A percentile compares a stretch with the other conserved stretches of the same genome.
Evolutionary conservation across 257 asterid species (phyloP).

Genomic region (Solanum chiquidenum): DNA sequence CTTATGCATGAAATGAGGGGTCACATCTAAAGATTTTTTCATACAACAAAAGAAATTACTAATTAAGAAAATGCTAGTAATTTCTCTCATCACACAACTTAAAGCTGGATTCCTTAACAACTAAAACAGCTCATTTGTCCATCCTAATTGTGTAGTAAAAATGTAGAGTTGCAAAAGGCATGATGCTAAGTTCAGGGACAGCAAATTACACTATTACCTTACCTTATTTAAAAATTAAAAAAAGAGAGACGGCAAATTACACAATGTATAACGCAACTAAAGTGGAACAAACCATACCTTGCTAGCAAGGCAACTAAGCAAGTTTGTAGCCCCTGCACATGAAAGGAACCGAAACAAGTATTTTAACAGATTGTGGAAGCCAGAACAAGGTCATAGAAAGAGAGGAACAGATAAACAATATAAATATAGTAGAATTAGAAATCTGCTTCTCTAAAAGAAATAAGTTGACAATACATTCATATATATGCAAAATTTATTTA

Average conservation of each 20-base stretch:
- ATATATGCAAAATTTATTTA: background rate
- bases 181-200: background rate
- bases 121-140: background rate
- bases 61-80: background rate
- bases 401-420: background rate
- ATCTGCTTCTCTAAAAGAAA: background rate
- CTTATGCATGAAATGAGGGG: background rate
- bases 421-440: background rate
- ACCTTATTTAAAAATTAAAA: background rate
- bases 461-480: background rate
- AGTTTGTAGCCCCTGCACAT: slow-evolving; percentile 69
- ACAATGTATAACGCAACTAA: background rate
- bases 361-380: background rate
- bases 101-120: background rate
- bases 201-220: background rate
- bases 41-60: background rate
- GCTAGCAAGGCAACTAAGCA: slow-evolving; percentile 71
- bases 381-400: background rate
- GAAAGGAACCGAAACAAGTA: background rate
- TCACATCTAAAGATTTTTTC: background rate
- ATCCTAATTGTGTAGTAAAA: background rate
- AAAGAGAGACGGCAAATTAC: background rate
- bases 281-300: slow-evolving; percentile 25
- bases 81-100: background rate
- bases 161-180: background rate